Evolutionary conservation across 305 asterid species (phyloP).

Genomic region (Coffea humblotiana): DNA sequence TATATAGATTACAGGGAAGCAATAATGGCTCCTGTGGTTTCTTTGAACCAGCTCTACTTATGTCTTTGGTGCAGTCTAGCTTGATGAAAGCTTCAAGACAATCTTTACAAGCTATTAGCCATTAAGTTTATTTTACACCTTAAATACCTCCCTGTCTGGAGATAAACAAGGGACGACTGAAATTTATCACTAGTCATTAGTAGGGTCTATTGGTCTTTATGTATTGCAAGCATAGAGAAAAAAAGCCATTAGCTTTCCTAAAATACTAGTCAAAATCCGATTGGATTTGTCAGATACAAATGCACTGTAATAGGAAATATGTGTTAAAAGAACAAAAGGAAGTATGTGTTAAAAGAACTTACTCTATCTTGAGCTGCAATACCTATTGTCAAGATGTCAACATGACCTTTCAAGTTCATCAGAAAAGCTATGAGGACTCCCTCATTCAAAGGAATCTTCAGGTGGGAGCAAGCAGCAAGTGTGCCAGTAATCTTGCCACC

Average conservation of each 20-base stretch:
- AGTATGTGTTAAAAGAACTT: slow-evolving; percentile 26
- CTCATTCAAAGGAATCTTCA: slow-evolving; percentile 79
- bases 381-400: slow-evolving; percentile 75
- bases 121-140: not conserved
- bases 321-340: slow-evolving; percentile 18
- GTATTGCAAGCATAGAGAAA: not conserved
- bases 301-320: not conserved
- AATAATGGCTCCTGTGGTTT: not conserved
- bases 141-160: not conserved
- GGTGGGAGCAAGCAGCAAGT: slow-evolving; percentile 72
- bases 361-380: slow-evolving; percentile 58
- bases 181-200: not conserved
- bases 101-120: not conserved
- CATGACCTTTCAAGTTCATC: slow-evolving; percentile 96
- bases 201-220: not conserved
- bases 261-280: not conserved
- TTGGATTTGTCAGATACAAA: not conserved
- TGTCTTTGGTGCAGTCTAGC: not conserved
- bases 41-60: not conserved
- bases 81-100: not conserved
- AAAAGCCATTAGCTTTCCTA: not conserved
- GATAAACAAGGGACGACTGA: not conserved
- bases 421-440: slow-evolving; percentile 91
- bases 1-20: not conserved
- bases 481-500: slow-evolving; percentile 95